These are phyloP conservation scores for Trametes polyzona DNA, from an alignment of 1,284 basidiomycete species.

Conservation along the genomic window DNA sequence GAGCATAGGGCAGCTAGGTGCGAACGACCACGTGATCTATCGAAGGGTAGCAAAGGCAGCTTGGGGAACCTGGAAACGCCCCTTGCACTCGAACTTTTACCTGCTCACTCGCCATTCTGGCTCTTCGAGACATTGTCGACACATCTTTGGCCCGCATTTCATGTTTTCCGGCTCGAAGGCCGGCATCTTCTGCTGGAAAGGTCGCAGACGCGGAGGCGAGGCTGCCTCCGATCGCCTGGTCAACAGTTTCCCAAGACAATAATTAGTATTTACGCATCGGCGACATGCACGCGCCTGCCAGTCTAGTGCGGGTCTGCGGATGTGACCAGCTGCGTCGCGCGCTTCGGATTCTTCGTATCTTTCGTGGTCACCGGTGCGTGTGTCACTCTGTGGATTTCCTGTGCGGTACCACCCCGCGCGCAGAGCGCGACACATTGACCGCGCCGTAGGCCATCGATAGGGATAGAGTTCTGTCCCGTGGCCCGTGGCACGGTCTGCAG, in stretches of 20 bases:
- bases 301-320: neutral
- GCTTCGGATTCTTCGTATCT: slow-evolving; percentile 15
- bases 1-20: neutral
- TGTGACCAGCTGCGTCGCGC: too few relatives aligned
- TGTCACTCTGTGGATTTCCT: slow-evolving; percentile 7
- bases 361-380: too few relatives aligned
- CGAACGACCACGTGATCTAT: slow-evolving; percentile 4
- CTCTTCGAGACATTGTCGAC: neutral
- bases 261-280: slow-evolving; percentile 23
- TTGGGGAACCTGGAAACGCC: slow-evolving; percentile 7
- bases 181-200: slow-evolving; percentile 18
- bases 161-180: slow-evolving; percentile 4
- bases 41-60: neutral
- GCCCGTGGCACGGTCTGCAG: slow-evolving; percentile 8
- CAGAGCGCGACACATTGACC: slow-evolving; percentile 14
- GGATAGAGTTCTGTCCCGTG: slow-evolving; percentile 24
- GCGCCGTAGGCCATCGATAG: slow-evolving; percentile 20
- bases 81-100: slow-evolving; percentile 1
- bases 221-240: slow-evolving; percentile 22
- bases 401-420: slow-evolving; percentile 9
- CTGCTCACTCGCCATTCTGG: neutral
- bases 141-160: slow-evolving; percentile 4
- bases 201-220: slow-evolving; percentile 5
- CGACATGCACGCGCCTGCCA: slow-evolving; percentile 5
- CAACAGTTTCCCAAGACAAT: slow-evolving; percentile 18